Conservation (phyloP, 495 filamentous ascomycete genomes). For the Penicillium paradoxum region DNA sequence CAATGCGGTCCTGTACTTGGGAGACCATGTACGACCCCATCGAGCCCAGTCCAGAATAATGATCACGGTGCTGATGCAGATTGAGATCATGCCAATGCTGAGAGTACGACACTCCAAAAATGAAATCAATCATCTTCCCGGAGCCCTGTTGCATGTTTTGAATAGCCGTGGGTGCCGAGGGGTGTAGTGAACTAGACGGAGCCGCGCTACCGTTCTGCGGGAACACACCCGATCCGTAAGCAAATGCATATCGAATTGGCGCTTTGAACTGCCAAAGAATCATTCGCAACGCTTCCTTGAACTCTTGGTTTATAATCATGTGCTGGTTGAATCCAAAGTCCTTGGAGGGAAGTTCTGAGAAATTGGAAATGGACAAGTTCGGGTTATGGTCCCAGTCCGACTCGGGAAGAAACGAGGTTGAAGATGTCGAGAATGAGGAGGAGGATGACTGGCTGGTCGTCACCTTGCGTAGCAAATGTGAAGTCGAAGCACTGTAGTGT, state of each 20-base stretch:
- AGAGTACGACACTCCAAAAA: slow-evolving; percentile 90
- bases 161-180: slow-evolving; percentile 71
- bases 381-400: slow-evolving; percentile 77
- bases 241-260: slow-evolving; percentile 91
- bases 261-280: slow-evolving; percentile 92
- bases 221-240: slow-evolving; percentile 96
- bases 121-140: slow-evolving; percentile 97
- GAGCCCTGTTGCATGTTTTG: slow-evolving; percentile 75
- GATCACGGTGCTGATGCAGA: slow-evolving; percentile 77
- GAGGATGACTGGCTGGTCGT: slow-evolving; percentile 11
- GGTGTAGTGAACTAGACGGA: slow-evolving; percentile 54
- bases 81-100: slow-evolving; percentile 98
- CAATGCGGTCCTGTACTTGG: slow-evolving; percentile 77
- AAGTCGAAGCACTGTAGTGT: slow-evolving; percentile 9
- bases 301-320: slow-evolving; percentile 88
- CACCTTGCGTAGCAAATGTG: slow-evolving; percentile 17
- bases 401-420: slow-evolving; percentile 28
- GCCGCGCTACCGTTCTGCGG: slow-evolving; percentile 59
- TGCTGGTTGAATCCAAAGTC: slow-evolving; percentile 95
- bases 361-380: slow-evolving; percentile 67
- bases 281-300: slow-evolving; percentile 82
- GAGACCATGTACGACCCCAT: slow-evolving; percentile 80
- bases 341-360: slow-evolving; percentile 79
- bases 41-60: slow-evolving; percentile 84
- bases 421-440: slow-evolving; percentile 37